A percentile compares a stretch with the other conserved stretches of the same genome.
Conservation (phyloP, 208 protist species). For the Acanthamoeba lenticulata region DNA sequence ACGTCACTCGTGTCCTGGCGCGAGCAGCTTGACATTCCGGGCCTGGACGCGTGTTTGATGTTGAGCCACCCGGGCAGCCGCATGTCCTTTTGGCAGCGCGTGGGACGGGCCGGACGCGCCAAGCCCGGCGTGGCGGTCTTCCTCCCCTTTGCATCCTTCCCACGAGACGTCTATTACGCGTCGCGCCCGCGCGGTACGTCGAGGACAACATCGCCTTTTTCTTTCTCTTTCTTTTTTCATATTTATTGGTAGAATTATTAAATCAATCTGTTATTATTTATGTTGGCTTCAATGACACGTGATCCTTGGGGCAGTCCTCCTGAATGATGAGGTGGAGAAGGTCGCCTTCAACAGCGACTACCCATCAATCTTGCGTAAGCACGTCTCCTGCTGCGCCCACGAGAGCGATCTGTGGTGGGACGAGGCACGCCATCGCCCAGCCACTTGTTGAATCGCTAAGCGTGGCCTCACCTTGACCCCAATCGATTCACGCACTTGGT, state of each 20-base stretch:
- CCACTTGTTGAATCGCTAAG: not conserved
- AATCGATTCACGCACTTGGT: not conserved
- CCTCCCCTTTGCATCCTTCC: not conserved
- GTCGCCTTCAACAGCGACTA: not conserved
- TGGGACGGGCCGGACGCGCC: not conserved
- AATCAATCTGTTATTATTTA: too few relatives aligned
- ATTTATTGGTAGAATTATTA: too few relatives aligned
- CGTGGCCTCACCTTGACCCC: not conserved
- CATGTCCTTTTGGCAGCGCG: conserved; percentile 3
- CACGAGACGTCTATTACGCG: not conserved
- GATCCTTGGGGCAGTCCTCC: not conserved
- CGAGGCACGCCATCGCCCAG: too few relatives aligned
- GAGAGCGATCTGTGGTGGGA: not conserved
- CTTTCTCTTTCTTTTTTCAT: not conserved
- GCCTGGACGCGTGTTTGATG: not conserved
- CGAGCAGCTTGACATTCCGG: not conserved
- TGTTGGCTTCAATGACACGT: not conserved
- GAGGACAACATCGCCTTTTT: not conserved
- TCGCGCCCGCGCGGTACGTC: not conserved
- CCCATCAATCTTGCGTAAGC: not conserved
- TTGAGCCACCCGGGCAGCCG: not conserved
- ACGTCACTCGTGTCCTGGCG: too few relatives aligned
- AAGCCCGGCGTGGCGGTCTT: not conserved
- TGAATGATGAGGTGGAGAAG: not conserved
- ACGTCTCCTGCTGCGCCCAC: not conserved